phyloP scores from a whole-genome alignment of 1,284 basidiomycete species.

The Sporisorium sorghi region DNA sequence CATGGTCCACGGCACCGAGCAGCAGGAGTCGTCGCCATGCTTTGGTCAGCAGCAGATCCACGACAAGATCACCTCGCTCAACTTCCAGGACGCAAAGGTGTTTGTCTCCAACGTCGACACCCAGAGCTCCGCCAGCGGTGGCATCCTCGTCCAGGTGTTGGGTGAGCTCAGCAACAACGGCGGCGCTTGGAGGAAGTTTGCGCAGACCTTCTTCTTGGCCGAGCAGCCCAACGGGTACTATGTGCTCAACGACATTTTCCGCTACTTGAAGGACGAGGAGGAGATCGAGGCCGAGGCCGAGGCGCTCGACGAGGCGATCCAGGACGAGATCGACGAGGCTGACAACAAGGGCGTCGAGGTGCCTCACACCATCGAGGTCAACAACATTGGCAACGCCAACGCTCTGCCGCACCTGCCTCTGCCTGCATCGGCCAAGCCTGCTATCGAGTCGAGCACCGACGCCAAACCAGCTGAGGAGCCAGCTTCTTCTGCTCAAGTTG shows the following conservation, averaged over 20 bases:
- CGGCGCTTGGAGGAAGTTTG: constrained; percentile 93
- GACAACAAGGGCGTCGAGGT: constrained; percentile 47
- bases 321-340: constrained; percentile 48
- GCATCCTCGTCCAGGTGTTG: constrained; percentile 98
- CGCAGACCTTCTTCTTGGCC: constrained; percentile 99
- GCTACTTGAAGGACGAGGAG: constrained; percentile 94
- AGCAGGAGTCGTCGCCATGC: constrained; percentile 79
- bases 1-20: constrained; percentile 82
- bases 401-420: constrained; percentile 54
- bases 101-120: constrained; percentile 77
- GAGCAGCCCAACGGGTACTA: constrained; percentile 99
- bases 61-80: constrained; percentile 90
- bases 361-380: constrained; percentile 48
- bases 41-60: constrained; percentile 98
- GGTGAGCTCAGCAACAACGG: constrained; percentile 93
- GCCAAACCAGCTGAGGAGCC: constrained; percentile 7
- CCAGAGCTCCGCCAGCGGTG: constrained; percentile 86
- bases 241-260: constrained; percentile 99
- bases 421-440: constrained; percentile 24
- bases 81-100: constrained; percentile 96
- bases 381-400: constrained; percentile 55
- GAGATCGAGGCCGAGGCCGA: constrained; percentile 73
- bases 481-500: constrained; percentile 11
- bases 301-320: constrained; percentile 46
- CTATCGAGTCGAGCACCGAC: constrained; percentile 45